Percentiles rank a stretch among this genome's conserved stretches.
Evolutionary conservation across 306 rosid species (phyloP).

Genomic region (Malus sieversii): DNA sequence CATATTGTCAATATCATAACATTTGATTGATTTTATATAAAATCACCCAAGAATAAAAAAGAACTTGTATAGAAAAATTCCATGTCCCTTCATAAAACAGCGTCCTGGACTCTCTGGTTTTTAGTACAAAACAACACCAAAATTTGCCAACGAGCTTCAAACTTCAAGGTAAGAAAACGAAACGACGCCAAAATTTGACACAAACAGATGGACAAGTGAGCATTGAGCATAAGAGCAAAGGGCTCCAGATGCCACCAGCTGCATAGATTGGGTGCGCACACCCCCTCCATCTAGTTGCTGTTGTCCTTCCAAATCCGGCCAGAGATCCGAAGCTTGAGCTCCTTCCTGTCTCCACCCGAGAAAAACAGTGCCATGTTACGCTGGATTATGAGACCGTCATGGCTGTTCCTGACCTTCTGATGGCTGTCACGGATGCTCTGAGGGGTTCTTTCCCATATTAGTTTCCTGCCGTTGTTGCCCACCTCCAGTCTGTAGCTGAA

Average conservation of each 20-base stretch:
- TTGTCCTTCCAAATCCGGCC: constrained; percentile 21
- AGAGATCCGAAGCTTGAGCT: constrained; percentile 25
- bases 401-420: constrained; percentile 18
- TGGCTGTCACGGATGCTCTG: constrained; percentile 22
- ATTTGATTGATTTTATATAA: too few relatives aligned
- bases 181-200: background rate
- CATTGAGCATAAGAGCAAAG: background rate
- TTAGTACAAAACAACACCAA: background rate
- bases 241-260: background rate
- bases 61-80: too few relatives aligned
- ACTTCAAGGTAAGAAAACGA: background rate
- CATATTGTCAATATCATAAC: too few relatives aligned
- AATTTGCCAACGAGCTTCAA: background rate
- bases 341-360: constrained; percentile 24
- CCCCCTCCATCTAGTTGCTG: background rate
- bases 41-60: too few relatives aligned
- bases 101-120: too few relatives aligned
- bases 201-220: background rate
- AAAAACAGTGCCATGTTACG: constrained; percentile 27
- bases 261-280: background rate
- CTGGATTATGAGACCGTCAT: constrained; percentile 28
- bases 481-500: constrained; percentile 36
- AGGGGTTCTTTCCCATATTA: constrained; percentile 28
- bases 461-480: constrained; percentile 21
- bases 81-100: background rate